Evolutionary conservation across 2,329 filamentous ascomycete genomes (phyloP).

Genomic region (Macrophomina pseudophaseolina): DNA sequence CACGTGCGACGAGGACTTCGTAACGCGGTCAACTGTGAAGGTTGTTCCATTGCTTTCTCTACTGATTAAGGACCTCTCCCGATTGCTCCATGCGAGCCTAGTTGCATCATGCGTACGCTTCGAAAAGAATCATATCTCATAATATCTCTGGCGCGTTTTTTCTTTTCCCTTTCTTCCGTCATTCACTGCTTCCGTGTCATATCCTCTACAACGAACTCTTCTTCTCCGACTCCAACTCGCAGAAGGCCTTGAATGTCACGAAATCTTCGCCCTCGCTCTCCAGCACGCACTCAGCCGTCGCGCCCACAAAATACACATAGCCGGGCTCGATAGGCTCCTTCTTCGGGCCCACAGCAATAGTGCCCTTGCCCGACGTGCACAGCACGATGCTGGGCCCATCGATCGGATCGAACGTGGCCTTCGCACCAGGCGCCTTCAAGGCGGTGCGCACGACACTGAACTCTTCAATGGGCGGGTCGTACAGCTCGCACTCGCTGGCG

Average conservation of each 20-base stretch:
- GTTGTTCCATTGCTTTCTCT: neutral
- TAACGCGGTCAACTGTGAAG: too few species aligned
- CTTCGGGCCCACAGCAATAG: constrained; percentile 83
- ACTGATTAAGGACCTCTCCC: neutral
- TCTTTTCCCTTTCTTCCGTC: too few species aligned
- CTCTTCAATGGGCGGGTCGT: constrained; percentile 96
- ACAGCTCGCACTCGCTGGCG: constrained; percentile 73
- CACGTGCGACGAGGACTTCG: too few species aligned
- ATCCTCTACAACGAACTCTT: constrained; percentile 12
- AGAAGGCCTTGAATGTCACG: constrained; percentile 92
- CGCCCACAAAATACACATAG: constrained; percentile 70
- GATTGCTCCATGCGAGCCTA: neutral
- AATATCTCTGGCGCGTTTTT: neutral
- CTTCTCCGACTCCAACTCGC: constrained; percentile 69
- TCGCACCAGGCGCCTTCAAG: constrained; percentile 71
- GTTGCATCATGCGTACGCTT: neutral
- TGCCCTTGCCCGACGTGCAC: constrained; percentile 82
- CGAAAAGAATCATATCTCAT: constrained; percentile 3
- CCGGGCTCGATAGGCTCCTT: constrained; percentile 66
- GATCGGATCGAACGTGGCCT: constrained; percentile 86
- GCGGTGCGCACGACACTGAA: constrained; percentile 87
- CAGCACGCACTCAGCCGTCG: constrained; percentile 81
- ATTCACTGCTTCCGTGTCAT: too few species aligned
- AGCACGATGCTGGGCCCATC: constrained; percentile 91
- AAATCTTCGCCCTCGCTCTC: constrained; percentile 65